Evolutionary conservation across 2,329 filamentous ascomycete genomes (phyloP).

Genomic region (Aspergillus quadricinctus): DNA sequence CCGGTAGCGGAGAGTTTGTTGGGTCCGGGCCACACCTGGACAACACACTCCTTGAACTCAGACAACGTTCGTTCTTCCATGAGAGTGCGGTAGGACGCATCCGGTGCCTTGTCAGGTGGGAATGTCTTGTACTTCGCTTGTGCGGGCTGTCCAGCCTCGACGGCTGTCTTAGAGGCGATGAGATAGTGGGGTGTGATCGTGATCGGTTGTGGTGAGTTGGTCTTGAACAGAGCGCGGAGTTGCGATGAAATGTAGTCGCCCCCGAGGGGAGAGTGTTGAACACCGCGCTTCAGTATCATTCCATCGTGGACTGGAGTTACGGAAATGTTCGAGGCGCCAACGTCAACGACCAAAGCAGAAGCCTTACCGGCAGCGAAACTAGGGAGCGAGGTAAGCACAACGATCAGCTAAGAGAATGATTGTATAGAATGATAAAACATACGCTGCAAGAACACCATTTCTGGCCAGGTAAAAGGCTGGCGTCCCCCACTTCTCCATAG

Average conservation of each 20-base stretch:
- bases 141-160: slow-evolving; percentile 77
- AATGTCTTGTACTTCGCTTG: slow-evolving; percentile 73
- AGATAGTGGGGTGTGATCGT: slow-evolving; percentile 80
- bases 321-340: slow-evolving; percentile 82
- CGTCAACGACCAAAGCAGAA: slow-evolving; percentile 85
- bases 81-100: slow-evolving; percentile 70
- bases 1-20: slow-evolving; percentile 55
- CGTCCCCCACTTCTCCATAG: slow-evolving; percentile 94
- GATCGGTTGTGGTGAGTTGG: slow-evolving; percentile 62
- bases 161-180: slow-evolving; percentile 79
- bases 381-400: slow-evolving; percentile 6
- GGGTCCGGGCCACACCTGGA: slow-evolving; percentile 86
- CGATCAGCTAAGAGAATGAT: background rate
- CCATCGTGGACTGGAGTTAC: slow-evolving; percentile 92
- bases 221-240: slow-evolving; percentile 73
- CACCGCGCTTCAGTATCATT: slow-evolving; percentile 84
- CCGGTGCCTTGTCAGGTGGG: slow-evolving; percentile 52
- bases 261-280: slow-evolving; percentile 78
- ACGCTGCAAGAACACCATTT: slow-evolving; percentile 80
- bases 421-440: slow-evolving; percentile 25
- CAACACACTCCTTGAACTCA: slow-evolving; percentile 96
- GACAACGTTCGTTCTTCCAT: slow-evolving; percentile 91
- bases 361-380: slow-evolving; percentile 87
- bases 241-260: slow-evolving; percentile 89
- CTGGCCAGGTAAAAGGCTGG: slow-evolving; percentile 92